Conservation (phyloP, 2,329 filamentous ascomycete species). For the Colletotrichum simmondsii region DNA sequence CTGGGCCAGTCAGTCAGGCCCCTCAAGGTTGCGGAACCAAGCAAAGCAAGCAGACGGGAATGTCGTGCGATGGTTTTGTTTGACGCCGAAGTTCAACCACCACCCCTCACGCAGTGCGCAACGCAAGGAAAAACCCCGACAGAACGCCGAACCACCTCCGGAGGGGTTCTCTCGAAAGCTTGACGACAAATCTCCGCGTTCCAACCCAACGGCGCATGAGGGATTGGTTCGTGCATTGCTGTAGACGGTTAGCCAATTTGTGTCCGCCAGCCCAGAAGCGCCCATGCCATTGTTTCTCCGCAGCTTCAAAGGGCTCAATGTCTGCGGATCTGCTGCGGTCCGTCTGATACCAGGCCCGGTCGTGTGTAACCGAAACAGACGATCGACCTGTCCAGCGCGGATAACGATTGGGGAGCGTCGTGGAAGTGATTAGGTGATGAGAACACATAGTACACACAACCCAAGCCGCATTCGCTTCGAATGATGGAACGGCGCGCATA, state of each 20-base stretch:
- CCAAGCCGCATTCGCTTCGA: background rate
- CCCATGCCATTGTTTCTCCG: constrained; percentile 3
- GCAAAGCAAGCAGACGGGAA: background rate
- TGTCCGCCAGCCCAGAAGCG: background rate
- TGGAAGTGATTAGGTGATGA: constrained; percentile 18
- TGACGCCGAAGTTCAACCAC: constrained; percentile 10
- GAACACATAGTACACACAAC: background rate
- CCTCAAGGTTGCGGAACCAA: background rate
- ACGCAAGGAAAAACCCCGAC: constrained; percentile 16
- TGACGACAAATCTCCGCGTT: constrained; percentile 35
- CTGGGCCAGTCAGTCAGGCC: background rate
- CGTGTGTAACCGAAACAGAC: constrained; percentile 12
- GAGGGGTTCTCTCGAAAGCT: constrained; percentile 15
- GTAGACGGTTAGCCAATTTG: background rate
- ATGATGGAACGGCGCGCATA: constrained; percentile 23
- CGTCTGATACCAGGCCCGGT: background rate
- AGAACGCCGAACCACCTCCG: constrained; percentile 32
- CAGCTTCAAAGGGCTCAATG: background rate
- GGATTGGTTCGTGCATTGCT: constrained; percentile 2
- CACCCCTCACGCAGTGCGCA: constrained; percentile 9
- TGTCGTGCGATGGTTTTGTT: background rate
- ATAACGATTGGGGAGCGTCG: constrained; percentile 4
- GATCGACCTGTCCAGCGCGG: background rate
- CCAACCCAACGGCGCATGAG: constrained; percentile 5
- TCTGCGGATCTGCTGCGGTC: background rate